Evolutionary conservation across 306 rosid species (phyloP).

Genomic region (Cicer pinnatifidum): DNA sequence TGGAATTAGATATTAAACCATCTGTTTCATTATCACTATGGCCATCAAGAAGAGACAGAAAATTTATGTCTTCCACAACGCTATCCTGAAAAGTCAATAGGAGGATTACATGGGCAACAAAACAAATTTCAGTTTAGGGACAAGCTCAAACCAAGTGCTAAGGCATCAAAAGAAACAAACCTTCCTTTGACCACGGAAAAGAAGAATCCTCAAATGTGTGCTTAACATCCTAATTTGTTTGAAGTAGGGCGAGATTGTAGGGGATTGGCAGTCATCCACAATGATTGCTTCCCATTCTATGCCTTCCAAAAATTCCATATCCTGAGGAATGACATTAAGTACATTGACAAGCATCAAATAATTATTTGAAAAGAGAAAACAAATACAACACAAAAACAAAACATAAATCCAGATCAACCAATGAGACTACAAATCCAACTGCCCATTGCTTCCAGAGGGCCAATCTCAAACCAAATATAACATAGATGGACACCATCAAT

Average conservation of each 20-base stretch:
- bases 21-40: conserved; percentile 37
- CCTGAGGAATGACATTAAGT: conserved; percentile 51
- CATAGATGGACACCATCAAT: neutral
- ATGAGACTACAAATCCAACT: conserved; percentile 37
- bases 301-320: conserved; percentile 52
- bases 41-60: conserved; percentile 59
- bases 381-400: conserved; percentile 2
- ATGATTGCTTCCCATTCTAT: conserved; percentile 65
- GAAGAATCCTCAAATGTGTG: conserved; percentile 59
- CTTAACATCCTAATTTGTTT: conserved; percentile 52
- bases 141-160: conserved; percentile 25
- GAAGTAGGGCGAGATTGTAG: conserved; percentile 48
- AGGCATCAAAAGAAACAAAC: conserved; percentile 52
- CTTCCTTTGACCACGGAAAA: conserved; percentile 57
- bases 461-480: neutral
- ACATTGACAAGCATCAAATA: conserved; percentile 23
- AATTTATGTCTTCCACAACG: conserved; percentile 50
- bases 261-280: conserved; percentile 62
- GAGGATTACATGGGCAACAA: conserved; percentile 43
- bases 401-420: neutral
- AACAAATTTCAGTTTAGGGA: conserved; percentile 30
- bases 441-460: conserved; percentile 2
- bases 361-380: neutral
- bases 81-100: conserved; percentile 64
- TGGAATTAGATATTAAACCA: conserved; percentile 46